Evolutionary conservation across 306 rosid species (phyloP).

Genomic region (Albizia julibrissin): DNA sequence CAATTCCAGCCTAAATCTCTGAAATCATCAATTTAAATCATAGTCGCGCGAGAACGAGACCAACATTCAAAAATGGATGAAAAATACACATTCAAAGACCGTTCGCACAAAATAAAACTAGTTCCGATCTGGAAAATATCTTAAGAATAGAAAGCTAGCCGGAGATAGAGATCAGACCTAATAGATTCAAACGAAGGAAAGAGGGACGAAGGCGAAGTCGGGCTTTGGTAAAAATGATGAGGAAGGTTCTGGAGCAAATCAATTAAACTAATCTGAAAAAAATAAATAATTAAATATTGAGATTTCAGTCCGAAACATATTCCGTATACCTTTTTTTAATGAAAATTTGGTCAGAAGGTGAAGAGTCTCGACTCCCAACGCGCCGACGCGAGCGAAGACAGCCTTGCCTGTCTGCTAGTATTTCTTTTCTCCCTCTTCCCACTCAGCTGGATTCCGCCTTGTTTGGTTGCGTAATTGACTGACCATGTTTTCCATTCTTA

Average conservation of each 20-base stretch:
- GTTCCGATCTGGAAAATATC: background rate
- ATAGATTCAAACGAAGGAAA: background rate
- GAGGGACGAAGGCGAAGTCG: background rate
- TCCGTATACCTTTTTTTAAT: background rate
- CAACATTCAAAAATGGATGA: too few relatives aligned
- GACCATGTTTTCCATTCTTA: background rate
- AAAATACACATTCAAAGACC: background rate
- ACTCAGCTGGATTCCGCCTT: background rate
- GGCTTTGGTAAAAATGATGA: too few relatives aligned
- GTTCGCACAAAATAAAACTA: background rate
- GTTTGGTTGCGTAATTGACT: background rate
- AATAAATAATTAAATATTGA: background rate
- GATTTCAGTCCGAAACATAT: background rate
- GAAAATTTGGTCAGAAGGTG: background rate
- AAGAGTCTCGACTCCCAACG: background rate
- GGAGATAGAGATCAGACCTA: background rate
- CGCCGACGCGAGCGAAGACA: background rate
- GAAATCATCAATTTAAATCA: background rate
- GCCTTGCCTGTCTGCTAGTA: background rate
- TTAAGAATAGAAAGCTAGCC: background rate
- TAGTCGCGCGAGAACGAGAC: background rate
- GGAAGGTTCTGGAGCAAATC: slow-evolving; percentile 5
- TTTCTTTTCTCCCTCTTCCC: background rate
- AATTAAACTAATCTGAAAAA: background rate
- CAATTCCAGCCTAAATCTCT: background rate